phyloP scores from a whole-genome alignment of 129 eudicot species.

The Pseudognaphalium luteoalbum region DNA sequence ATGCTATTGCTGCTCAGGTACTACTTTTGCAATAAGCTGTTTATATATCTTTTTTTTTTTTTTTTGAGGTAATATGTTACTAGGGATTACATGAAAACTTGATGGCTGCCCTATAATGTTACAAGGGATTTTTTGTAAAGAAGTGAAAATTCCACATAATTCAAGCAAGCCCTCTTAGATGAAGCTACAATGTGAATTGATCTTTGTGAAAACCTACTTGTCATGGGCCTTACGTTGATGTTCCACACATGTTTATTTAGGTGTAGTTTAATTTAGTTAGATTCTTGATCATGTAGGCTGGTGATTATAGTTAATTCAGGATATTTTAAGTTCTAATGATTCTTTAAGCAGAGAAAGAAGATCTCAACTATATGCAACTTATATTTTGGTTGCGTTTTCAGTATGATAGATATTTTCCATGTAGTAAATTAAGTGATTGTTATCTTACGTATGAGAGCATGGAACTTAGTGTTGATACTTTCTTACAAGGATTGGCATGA shows the following conservation, averaged over 20 bases:
- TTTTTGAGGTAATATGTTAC: not conserved
- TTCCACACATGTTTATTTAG: too few species aligned
- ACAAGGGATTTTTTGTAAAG: not conserved
- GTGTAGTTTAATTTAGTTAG: not conserved
- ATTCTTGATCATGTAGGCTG: too few species aligned
- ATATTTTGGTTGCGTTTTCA: not conserved
- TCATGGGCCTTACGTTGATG: too few species aligned
- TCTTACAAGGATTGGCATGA: too few species aligned
- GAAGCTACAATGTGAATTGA: not conserved
- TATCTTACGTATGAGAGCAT: too few species aligned
- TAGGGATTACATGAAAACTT: not conserved
- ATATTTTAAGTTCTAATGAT: too few species aligned
- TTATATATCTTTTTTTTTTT: not conserved
- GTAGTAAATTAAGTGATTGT: too few species aligned
- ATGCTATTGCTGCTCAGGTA: conserved; percentile 80
- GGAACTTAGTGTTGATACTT: too few species aligned
- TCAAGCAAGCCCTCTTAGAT: not conserved
- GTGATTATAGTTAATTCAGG: too few species aligned
- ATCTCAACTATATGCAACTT: not conserved
- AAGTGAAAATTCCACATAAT: too few species aligned
- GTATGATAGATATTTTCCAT: too few species aligned
- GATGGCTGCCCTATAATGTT: not conserved
- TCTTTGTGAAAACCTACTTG: not conserved
- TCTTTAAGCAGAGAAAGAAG: too few species aligned
- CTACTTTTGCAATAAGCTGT: not conserved